These are phyloP conservation scores for Naganishia albida DNA, from an alignment of 1,284 basidiomycete genomes.

Conservation along the genomic window DNA sequence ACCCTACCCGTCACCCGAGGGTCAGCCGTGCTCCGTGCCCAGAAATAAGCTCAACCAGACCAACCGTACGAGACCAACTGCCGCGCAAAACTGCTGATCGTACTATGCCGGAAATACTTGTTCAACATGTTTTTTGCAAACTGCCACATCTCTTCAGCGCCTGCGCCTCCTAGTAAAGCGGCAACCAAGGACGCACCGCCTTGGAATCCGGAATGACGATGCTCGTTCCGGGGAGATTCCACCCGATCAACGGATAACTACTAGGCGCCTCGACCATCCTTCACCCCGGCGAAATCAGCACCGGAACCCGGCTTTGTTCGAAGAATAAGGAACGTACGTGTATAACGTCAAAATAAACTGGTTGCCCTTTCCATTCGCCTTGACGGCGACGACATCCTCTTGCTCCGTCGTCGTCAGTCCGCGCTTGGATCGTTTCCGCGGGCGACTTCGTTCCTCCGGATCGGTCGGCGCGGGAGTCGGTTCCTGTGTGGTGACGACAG, in stretches of 20 bases:
- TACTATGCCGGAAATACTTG: slow-evolving; percentile 25
- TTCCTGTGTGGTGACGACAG: neutral
- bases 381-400: slow-evolving; percentile 7
- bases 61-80: slow-evolving; percentile 21
- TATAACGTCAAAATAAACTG: slow-evolving; percentile 25
- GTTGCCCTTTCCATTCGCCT: slow-evolving; percentile 10
- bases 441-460: neutral
- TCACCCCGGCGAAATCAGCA: neutral
- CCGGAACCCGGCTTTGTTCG: neutral
- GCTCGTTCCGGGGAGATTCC: slow-evolving; percentile 13
- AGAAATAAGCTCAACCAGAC: neutral
- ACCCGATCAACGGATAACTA: slow-evolving; percentile 26
- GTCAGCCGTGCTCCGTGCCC: neutral
- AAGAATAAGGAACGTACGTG: slow-evolving; percentile 1
- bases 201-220: slow-evolving; percentile 26
- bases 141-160: neutral
- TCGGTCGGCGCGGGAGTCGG: no score
- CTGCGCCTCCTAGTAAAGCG: neutral
- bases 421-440: slow-evolving; percentile 10
- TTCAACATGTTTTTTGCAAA: slow-evolving; percentile 13
- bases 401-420: neutral
- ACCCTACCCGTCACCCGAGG: neutral
- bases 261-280: slow-evolving; percentile 22
- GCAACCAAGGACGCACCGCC: slow-evolving; percentile 2
- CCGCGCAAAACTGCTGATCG: slow-evolving; percentile 23